These are phyloP conservation scores for Oehlia diaphana DNA, from an alignment of 192 early-diverging fungal genomes.

Conservation along the genomic window DNA sequence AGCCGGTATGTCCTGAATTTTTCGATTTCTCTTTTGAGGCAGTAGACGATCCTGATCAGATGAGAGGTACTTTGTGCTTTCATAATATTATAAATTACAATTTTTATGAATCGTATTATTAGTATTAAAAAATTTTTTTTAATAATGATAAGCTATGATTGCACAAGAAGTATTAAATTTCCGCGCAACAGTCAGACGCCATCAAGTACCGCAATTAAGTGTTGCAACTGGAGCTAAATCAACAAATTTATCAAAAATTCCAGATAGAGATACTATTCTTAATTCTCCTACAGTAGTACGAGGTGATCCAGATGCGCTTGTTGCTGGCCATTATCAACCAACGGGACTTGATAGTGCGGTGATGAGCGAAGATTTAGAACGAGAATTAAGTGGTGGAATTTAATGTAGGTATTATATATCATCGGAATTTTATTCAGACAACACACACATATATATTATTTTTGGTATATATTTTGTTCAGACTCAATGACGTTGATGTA, in stretches of 20 bases:
- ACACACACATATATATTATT: too few species aligned
- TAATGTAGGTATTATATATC: neutral
- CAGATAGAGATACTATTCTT: constrained; percentile 29
- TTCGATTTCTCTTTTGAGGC: constrained; percentile 30
- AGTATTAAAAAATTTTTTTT: neutral
- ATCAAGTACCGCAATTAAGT: constrained; percentile 20
- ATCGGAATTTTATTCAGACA: too few species aligned
- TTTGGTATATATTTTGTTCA: neutral
- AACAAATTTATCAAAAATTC: constrained; percentile 24
- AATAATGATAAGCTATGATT: constrained; percentile 1
- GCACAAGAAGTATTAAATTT: constrained; percentile 26
- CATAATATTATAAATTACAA: neutral
- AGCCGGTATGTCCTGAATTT: constrained; percentile 15
- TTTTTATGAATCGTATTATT: neutral
- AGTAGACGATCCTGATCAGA: constrained; percentile 12
- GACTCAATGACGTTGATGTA: neutral
- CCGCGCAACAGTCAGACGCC: constrained; percentile 21
- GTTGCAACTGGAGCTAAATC: neutral
- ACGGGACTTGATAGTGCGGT: neutral
- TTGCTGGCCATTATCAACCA: neutral
- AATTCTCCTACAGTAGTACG: constrained; percentile 27
- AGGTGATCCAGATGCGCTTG: constrained; percentile 1
- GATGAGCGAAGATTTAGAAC: constrained; percentile 16
- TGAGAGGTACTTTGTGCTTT: neutral
- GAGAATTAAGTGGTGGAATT: constrained; percentile 14